phyloP scores from a whole-genome alignment of 129 eudicot species.

The Arctium minus region DNA sequence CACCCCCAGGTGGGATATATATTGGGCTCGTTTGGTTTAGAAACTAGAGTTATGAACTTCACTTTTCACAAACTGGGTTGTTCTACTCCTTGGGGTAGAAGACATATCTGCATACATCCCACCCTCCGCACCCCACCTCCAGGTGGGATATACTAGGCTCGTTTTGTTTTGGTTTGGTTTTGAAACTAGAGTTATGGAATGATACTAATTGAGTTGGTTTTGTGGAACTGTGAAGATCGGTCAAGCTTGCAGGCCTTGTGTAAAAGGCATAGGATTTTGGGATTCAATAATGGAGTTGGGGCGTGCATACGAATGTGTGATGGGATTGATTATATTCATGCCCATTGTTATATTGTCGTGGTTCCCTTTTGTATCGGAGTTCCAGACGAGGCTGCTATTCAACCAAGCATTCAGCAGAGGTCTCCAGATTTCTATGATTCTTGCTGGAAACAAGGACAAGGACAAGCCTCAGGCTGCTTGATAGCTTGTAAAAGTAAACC shows the following conservation, averaged over 20 bases:
- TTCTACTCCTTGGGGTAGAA: no score
- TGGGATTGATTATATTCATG: conserved; percentile 78
- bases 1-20: no score
- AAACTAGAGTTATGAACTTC: background rate
- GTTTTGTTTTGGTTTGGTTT: background rate
- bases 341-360: conserved; percentile 81
- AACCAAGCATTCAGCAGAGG: conserved; percentile 98
- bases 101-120: no score
- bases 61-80: no score
- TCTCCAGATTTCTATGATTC: conserved; percentile 97
- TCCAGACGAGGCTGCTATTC: conserved; percentile 79
- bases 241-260: conserved; percentile 73
- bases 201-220: conserved; percentile 1
- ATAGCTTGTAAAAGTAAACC: conserved; percentile 12
- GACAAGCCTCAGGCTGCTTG: conserved; percentile 19
- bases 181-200: background rate
- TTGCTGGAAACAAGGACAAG: conserved; percentile 75
- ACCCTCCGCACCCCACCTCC: no score
- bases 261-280: conserved; percentile 83
- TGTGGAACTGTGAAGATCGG: conserved; percentile 47
- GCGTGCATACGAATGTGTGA: conserved; percentile 75
- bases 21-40: background rate
- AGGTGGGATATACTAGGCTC: no score
- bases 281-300: conserved; percentile 87
- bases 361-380: conserved; percentile 93